Conservation (phyloP, 331 rosid species). For the Acacia pycnantha region DNA sequence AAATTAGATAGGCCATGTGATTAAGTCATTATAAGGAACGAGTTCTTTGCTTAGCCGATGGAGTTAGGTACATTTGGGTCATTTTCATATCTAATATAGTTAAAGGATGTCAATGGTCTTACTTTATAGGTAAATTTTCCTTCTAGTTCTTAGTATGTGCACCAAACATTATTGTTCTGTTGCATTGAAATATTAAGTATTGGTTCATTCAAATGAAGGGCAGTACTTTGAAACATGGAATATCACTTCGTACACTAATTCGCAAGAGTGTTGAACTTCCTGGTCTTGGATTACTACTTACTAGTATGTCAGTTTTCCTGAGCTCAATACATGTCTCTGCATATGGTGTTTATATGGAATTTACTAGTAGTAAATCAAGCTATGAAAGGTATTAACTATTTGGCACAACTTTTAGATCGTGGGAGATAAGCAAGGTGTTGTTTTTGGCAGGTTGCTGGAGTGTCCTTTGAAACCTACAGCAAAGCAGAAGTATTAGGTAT, state of each 20-base stretch:
- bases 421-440: constrained; percentile 84
- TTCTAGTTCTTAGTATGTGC: constrained; percentile 18
- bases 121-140: constrained; percentile 76
- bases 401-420: constrained; percentile 24
- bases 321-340: constrained; percentile 12
- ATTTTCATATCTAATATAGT: constrained; percentile 97
- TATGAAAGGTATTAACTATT: constrained; percentile 21
- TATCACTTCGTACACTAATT: constrained; percentile 95
- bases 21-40: too few relatives aligned
- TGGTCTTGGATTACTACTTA: constrained; percentile 90
- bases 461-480: constrained; percentile 82
- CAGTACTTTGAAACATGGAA: constrained; percentile 83
- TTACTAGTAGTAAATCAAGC: constrained; percentile 9
- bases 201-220: constrained; percentile 69
- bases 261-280: constrained; percentile 84
- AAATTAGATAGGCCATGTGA: too few relatives aligned
- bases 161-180: constrained; percentile 10
- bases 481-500: constrained; percentile 88
- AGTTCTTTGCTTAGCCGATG: too few relatives aligned
- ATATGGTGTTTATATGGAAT: constrained; percentile 15
- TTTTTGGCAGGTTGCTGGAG: constrained; percentile 88
- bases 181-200: constrained; percentile 42
- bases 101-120: constrained; percentile 84
- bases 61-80: too few relatives aligned
- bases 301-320: constrained; percentile 57